Evolutionary conservation across 169 alveolate genomes (phyloP).

Genomic region (Plasmodium cynomolgi): DNA sequence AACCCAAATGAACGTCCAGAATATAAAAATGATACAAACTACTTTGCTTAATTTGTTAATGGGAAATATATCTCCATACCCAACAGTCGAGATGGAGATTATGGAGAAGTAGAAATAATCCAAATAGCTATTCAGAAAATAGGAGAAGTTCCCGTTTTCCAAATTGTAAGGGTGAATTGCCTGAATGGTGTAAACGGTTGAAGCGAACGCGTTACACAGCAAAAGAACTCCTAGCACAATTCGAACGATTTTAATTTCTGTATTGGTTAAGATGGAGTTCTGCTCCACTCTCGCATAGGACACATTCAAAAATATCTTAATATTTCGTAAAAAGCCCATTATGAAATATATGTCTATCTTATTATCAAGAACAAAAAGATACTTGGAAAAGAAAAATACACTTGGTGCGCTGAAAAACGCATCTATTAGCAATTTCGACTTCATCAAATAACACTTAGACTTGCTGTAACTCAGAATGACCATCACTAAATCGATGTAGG

Average conservation of each 20-base stretch:
- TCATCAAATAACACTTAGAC: conserved; percentile 46
- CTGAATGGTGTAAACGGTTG: conserved; percentile 66
- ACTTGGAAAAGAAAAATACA: conserved; percentile 46
- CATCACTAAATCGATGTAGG: conserved; percentile 66
- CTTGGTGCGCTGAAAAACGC: conserved; percentile 70
- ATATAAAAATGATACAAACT: conserved; percentile 78
- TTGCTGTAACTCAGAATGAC: conserved; percentile 57
- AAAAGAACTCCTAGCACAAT: conserved; percentile 60
- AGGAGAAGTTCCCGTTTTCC: conserved; percentile 10
- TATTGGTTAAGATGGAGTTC: conserved; percentile 36
- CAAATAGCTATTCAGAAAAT: conserved; percentile 53
- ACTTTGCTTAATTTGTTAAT: conserved; percentile 79
- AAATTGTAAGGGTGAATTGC: conserved; percentile 65
- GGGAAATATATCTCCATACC: conserved; percentile 85
- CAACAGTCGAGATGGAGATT: conserved; percentile 86
- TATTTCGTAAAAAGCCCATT: conserved; percentile 55
- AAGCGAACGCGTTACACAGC: conserved; percentile 72
- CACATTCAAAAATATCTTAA: conserved; percentile 64
- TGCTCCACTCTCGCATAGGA: conserved; percentile 64
- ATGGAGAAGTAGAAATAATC: conserved; percentile 83
- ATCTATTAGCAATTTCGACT: conserved; percentile 63
- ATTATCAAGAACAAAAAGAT: conserved; percentile 51
- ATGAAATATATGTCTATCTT: conserved; percentile 48
- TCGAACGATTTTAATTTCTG: conserved; percentile 68
- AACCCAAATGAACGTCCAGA: conserved; percentile 83